Base-by-base conservation (phyloP, 495 filamentous ascomycete species). In the Thozetella sp. region DNA sequence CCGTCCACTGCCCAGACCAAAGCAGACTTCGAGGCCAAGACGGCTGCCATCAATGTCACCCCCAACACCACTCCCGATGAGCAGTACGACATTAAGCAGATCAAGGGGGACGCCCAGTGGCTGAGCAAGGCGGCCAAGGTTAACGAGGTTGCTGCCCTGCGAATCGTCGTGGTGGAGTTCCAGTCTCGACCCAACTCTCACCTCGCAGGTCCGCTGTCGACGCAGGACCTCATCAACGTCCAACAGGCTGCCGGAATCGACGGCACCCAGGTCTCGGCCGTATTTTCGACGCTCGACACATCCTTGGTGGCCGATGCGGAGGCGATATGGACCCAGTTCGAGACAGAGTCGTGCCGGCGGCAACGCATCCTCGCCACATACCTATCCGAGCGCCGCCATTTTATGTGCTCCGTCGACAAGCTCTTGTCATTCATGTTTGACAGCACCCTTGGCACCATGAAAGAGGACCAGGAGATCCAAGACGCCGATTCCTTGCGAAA, bases 91-190 rank as follows among this genome's bases (percentile, higher is more conserved):
- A 81, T 97, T 51, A 85, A 89, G 23, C 82, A 92, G 72, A 87
- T 98, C 66, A 97, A 96, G 73, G 83, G 85, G 23, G 95, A 97
- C 72, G 85, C 92, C 34, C 72, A 90, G 40, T 97, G 93, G 92
- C 78, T 99, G 53, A 93, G 90, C 68, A 81, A 90, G 57, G 83
- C 84, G 59, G 85, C 88, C 13, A 81, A 82, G 15, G 87, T 97
- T 59, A 89, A 95, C 72, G 90, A 97, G 74, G 78, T 96, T 20
- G 83, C 86, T 6, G 93, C 95, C 48, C 81, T 99, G 55, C 83
- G 96, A 51, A 83, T 96, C 43, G 86, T 86, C 9, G 76, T 96
- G 23, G 70, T 94, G 22, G 95, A 99, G 82, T 92, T 89, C 84
- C 93, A 97, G 70, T 82, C 79, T 30, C 83, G 93, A 30, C 78